Evolutionary conservation across 1,284 basidiomycete species (phyloP).

Genomic region (Papiliotrema terrestris): DNA sequence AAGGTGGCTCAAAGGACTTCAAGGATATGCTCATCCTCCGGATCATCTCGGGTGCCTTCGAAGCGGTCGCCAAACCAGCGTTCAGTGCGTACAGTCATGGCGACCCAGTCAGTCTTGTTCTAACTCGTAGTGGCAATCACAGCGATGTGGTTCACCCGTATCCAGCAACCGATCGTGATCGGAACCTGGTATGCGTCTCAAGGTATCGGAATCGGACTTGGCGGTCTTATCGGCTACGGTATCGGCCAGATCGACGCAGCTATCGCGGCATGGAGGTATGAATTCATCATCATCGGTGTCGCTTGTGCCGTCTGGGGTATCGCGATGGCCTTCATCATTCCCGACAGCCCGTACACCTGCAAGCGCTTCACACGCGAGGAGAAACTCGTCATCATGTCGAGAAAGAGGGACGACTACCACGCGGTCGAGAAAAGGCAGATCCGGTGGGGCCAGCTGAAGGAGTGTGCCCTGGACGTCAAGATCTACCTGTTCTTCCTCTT

Average conservation of each 20-base stretch:
- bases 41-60: conserved; percentile 47
- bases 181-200: conserved; percentile 38
- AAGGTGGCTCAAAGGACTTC: conserved; percentile 48
- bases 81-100: conserved; percentile 12
- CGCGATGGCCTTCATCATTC: conserved; percentile 33
- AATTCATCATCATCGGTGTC: conserved; percentile 44
- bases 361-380: conserved; percentile 42
- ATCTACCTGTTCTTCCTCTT: conserved; percentile 44
- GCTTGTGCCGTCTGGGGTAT: conserved; percentile 36
- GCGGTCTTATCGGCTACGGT: conserved; percentile 37
- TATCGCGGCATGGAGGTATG: conserved; percentile 42
- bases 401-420: conserved; percentile 46
- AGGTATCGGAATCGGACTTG: conserved; percentile 35
- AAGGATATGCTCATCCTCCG: conserved; percentile 47
- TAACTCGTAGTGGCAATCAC: conserved; percentile 23
- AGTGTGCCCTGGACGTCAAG: conserved; percentile 42
- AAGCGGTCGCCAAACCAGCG: conserved; percentile 46
- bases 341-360: conserved; percentile 31
- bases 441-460: conserved; percentile 45
- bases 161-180: conserved; percentile 40
- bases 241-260: conserved; percentile 39
- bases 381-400: conserved; percentile 41
- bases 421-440: conserved; percentile 47
- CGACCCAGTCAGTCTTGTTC: too few relatives aligned
- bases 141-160: conserved; percentile 34